Evolutionary conservation across 148 eudicot species (phyloP), one percentile per base, ranked within the genome.

Genomic region (Camellia japonica): DNA sequence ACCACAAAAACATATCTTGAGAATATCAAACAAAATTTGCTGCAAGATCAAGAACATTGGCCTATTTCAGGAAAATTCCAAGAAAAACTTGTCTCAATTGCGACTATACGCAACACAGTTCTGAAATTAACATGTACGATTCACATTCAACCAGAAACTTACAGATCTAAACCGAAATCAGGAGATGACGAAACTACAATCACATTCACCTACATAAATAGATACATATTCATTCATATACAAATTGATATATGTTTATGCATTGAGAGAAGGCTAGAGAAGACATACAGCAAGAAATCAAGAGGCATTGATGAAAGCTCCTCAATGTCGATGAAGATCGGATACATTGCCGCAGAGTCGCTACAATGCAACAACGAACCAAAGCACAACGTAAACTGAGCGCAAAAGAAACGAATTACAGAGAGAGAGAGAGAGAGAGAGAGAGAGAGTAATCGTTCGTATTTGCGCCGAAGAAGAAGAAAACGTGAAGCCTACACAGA

Each of bases 341-440:
- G 38, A 52, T 23, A 41, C 44, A 3, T 59, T 38, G 38, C 47
- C 6, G 19, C 77, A 56, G 62, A 23, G 60, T 56, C 65, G 18
- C 1, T 42, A 49, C 4, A 15, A 18, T 0, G 2, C 41, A 49
- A 56, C 15, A 10, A 65, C 16, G 61, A 43, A 71, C 64, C 49
- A 63, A 52, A 52, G 38, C 61, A 80, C 74, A 54, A 82, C 75
- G 80, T 82, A 73, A 64, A 72, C 73, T 44, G 75, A 82, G 73
- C 2, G 78, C 71, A 78, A 82, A 30, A 73, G 81, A 68, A 81
- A 81, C 52, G 80, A 81, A 81, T 81, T 30, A 58, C 74, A 58
- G 83, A 46, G 61, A 46, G 41, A 64, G 73, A 65, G 54, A 19
- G 0, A n/a, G n/a, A n/a, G n/a, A 46, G 61, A 46, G 41, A 64